Percentiles rank a stretch among this genome's conserved stretches.
These are phyloP conservation scores for Dioscorea dumetorum DNA, from an alignment of 106 monocot genomes.

Conservation along the genomic window DNA sequence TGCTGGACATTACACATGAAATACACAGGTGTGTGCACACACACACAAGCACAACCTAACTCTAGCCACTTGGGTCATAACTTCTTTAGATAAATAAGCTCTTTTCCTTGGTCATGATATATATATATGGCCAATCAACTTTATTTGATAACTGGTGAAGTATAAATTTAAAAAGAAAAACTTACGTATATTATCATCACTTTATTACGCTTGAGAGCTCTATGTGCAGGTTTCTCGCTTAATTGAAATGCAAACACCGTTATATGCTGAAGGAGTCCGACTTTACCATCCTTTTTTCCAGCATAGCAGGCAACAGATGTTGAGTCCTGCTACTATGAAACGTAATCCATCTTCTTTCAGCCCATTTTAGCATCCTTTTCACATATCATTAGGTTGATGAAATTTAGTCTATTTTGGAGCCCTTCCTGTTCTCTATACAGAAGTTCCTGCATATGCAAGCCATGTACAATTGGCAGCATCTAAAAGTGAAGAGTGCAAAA, in stretches of 20 bases:
- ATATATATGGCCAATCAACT: background rate
- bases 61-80: too few species aligned
- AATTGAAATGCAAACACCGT: conserved; percentile 84
- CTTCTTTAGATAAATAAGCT: too few species aligned
- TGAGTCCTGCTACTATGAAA: background rate
- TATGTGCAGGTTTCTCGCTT: conserved; percentile 62
- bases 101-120: background rate
- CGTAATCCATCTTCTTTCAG: background rate
- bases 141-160: background rate
- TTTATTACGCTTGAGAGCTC: background rate
- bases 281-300: conserved; percentile 51
- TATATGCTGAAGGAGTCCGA: conserved; percentile 53
- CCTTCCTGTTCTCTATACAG: too few species aligned
- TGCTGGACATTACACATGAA: background rate
- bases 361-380: background rate
- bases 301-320: conserved; percentile 6
- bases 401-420: too few species aligned
- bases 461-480: too few species aligned
- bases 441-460: too few species aligned
- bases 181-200: background rate
- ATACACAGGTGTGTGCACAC: too few species aligned
- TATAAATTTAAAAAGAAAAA: background rate
- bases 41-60: too few species aligned
- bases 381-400: too few species aligned
- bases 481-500: too few species aligned